phyloP scores from a whole-genome alignment of 768 basidiomycete genomes.

The Suillus hirtellus region DNA sequence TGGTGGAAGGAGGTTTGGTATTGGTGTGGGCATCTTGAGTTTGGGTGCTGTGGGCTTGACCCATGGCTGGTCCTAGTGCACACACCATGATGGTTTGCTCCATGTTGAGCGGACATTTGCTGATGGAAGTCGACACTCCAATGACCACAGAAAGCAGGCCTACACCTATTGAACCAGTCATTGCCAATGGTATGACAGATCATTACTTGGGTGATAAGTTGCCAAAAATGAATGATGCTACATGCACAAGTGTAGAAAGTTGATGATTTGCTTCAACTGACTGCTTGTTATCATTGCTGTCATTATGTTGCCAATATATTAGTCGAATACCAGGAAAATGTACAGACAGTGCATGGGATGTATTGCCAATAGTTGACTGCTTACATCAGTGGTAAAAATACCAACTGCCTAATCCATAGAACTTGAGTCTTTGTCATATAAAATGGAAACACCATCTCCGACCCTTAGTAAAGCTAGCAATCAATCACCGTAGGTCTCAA shows the following conservation, averaged over 20 bases:
- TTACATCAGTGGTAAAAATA: background rate
- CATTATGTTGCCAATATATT: background rate
- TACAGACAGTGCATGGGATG: background rate
- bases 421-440: background rate
- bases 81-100: conserved; percentile 47
- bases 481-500: background rate
- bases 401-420: conserved; percentile 1
- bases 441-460: background rate
- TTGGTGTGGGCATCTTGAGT: conserved; percentile 71
- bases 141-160: conserved; percentile 23
- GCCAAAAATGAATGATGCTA: conserved; percentile 21
- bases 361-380: background rate
- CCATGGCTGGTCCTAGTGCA: conserved; percentile 76
- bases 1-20: conserved; percentile 56
- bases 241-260: conserved; percentile 11
- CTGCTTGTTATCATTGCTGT: background rate
- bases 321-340: background rate
- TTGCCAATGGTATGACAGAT: conserved; percentile 14
- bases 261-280: conserved; percentile 6
- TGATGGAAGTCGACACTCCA: conserved; percentile 34
- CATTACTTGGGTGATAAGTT: conserved; percentile 20
- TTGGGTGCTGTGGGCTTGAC: conserved; percentile 55
- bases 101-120: conserved; percentile 25
- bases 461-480: background rate
- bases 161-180: conserved; percentile 16